Evolutionary conservation across 805 yeast genomes (phyloP), one percentile per base, ranked within the genome.

Genomic region (Candida sonorensis): DNA sequence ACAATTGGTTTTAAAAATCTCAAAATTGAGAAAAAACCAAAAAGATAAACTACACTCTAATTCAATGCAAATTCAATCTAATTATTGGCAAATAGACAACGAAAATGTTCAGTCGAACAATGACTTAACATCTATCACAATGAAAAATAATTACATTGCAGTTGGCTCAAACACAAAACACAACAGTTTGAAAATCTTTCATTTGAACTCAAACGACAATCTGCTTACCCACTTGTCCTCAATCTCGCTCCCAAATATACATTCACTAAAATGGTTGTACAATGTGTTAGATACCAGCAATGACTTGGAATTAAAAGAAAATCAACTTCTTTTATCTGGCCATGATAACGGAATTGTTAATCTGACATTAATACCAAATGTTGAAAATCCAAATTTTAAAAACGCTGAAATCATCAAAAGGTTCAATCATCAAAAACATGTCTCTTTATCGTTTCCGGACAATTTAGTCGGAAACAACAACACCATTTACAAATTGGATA

Each of bases 301-400:
- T 16, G 24, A 34, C 2, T 34, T 31, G 7, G 41, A 67, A 3
- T 52, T 58, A 23, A 53, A 52, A 15, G 29, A 24, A 2, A 42
- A 41, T 13, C 49, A 51, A 20, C 55, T 64, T 22, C 61, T 64
- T 18, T 57, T 63, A 23, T 50, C 94, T 0, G 95, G 95, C 9
- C 92, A 86, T 51, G 70, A 68, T 31, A 72, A 75, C 37, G 96
- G 96, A 2, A 60, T 70, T 34, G 84, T 77, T 0, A 84, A 88
- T 54, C 53, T 87, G 37, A 73, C 84, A 3, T 62, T 80, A 12
- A 65, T 86, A 7, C 92, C 94, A 1, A 51, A 59, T 17, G 49
- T 62, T 7, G 61, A 59, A 5, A 35, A 37, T 18, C 19, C 42
- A 2, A 67, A 47, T 3, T 53, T 58, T 15, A 53, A 67, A 16